phyloP scores from a whole-genome alignment of 345 rosid genomes.

The Draba incana region DNA sequence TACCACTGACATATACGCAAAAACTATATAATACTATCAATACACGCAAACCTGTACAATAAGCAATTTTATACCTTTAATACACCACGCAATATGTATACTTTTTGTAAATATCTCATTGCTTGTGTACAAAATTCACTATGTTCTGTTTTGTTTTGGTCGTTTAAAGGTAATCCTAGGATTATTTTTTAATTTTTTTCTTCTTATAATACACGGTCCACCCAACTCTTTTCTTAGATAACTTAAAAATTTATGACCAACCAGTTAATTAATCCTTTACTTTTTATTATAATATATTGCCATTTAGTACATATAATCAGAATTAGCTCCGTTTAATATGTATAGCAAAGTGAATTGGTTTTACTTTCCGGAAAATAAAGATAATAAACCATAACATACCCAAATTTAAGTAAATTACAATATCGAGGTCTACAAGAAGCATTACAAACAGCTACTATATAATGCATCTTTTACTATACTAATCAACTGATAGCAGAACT shows the following conservation, averaged over 20 bases:
- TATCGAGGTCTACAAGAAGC: conserved; percentile 26
- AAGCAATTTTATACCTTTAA: not conserved
- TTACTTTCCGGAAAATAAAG: not conserved
- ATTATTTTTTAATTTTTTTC: no score
- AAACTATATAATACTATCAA: not conserved
- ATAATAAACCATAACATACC: not conserved
- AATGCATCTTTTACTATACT: conserved; percentile 25
- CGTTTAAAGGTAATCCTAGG: no score
- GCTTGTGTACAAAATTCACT: conserved; percentile 36
- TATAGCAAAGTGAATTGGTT: not conserved
- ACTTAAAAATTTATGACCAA: no score
- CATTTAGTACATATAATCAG: not conserved
- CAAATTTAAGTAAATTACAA: conserved; percentile 26
- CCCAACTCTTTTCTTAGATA: no score
- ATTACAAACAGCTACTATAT: conserved; percentile 17
- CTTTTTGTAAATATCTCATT: conserved; percentile 18
- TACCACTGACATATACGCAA: not conserved
- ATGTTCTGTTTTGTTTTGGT: not conserved
- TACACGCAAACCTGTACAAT: not conserved
- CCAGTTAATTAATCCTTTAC: no score
- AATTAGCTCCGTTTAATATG: not conserved
- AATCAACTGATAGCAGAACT: not conserved
- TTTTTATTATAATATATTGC: no score
- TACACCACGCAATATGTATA: not conserved
- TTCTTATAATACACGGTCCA: no score